Conservation (phyloP, 2,329 filamentous ascomycete species). For the Paradendryphiella salina region DNA sequence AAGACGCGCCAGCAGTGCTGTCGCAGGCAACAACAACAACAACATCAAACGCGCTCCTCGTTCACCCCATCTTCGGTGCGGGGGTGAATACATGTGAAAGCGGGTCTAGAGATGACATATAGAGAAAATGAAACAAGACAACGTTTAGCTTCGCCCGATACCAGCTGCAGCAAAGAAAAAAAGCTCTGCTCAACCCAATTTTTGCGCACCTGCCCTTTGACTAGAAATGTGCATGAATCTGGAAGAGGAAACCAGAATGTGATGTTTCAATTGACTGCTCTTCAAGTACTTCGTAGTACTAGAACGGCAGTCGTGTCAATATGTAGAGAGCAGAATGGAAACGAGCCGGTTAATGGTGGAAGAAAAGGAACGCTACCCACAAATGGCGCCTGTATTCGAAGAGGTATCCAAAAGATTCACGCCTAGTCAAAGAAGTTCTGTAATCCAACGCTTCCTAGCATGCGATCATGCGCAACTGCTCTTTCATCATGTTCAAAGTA, state of each 20-base stretch:
- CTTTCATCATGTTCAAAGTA: constrained; percentile 37
- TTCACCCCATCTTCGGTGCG: constrained; percentile 13
- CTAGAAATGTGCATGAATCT: background rate
- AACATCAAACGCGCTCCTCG: constrained; percentile 24
- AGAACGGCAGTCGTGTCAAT: constrained; percentile 1
- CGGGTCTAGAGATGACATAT: background rate
- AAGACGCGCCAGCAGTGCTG: constrained; percentile 5
- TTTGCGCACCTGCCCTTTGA: background rate
- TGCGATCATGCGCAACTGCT: constrained; percentile 15
- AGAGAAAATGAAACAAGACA: background rate
- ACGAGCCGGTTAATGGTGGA: constrained; percentile 31
- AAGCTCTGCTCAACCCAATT: background rate
- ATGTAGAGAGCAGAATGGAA: constrained; percentile 17
- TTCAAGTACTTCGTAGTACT: background rate
- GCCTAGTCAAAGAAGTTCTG: constrained; percentile 37
- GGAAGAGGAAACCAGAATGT: background rate
- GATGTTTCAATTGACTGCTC: constrained; percentile 4
- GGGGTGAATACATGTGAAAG: background rate
- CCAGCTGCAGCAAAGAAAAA: background rate
- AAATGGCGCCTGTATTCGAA: constrained; percentile 44
- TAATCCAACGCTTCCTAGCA: constrained; percentile 32
- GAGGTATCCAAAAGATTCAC: constrained; percentile 48
- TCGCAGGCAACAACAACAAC: constrained; percentile 21
- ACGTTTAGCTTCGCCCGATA: background rate
- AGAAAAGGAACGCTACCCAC: constrained; percentile 46